These are phyloP conservation scores for Colletotrichum tropicale DNA, from an alignment of 2,329 filamentous ascomycete genomes.

Conservation along the genomic window DNA sequence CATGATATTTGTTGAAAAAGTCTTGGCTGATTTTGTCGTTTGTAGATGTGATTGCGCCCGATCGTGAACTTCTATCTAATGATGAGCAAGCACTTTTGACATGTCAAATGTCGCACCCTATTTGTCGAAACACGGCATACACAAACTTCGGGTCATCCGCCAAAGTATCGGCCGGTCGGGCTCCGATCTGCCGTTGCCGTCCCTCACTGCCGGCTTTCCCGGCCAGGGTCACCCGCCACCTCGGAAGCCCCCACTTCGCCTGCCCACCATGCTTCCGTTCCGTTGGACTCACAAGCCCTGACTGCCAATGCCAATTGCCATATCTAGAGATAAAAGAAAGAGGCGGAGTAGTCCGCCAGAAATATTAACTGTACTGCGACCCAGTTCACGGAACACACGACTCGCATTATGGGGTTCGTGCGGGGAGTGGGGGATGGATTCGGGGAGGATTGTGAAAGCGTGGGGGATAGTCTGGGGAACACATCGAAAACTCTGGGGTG, in stretches of 20 bases:
- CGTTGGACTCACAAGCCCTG: background rate
- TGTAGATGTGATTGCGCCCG: background rate
- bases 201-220: background rate
- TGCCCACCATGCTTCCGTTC: background rate
- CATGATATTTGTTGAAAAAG: background rate
- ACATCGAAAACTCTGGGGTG: background rate
- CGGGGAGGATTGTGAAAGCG: background rate
- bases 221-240: background rate
- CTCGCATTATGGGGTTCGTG: background rate
- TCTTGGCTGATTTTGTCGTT: background rate
- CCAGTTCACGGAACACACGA: background rate
- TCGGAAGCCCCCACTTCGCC: background rate
- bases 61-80: background rate
- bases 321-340: background rate
- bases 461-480: background rate
- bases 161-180: background rate
- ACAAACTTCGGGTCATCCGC: background rate
- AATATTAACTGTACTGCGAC: rapidly evolving
- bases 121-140: background rate
- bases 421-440: background rate
- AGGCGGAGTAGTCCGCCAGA: background rate
- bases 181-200: background rate
- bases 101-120: background rate
- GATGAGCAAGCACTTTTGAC: background rate
- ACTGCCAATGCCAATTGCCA: background rate